phyloP scores from a whole-genome alignment of 495 filamentous ascomycete species.

The Penicillium herquei region DNA sequence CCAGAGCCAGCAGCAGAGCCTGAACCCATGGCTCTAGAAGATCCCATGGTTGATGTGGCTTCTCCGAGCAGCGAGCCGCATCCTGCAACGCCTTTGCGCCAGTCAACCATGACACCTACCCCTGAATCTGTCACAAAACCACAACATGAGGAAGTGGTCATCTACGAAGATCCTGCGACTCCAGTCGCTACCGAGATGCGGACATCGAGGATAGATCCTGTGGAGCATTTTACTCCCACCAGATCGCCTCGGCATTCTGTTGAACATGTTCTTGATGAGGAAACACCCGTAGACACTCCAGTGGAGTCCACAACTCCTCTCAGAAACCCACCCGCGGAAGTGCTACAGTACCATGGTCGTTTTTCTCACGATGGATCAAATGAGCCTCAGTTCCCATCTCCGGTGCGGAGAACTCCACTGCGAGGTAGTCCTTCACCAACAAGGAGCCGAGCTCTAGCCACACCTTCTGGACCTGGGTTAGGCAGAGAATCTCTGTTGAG shows the following conservation, averaged over 20 bases:
- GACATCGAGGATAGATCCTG: constrained; percentile 5
- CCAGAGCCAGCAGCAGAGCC: constrained; percentile 16
- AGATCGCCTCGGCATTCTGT: constrained; percentile 10
- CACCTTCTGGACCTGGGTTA: constrained; percentile 5
- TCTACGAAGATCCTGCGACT: constrained; percentile 45
- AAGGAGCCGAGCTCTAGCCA: constrained; percentile 13
- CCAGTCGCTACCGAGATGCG: constrained; percentile 15
- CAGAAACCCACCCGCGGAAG: constrained; percentile 11
- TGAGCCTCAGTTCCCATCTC: constrained; percentile 17
- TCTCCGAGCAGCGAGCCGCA: constrained; percentile 7
- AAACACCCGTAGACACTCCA: not conserved
- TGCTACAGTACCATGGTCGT: constrained; percentile 12
- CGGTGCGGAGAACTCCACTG: constrained; percentile 20
- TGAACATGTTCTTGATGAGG: constrained; percentile 2
- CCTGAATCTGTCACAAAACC: constrained; percentile 12
- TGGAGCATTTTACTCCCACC: constrained; percentile 10
- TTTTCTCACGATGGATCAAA: constrained; percentile 2
- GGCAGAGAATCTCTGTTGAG: constrained; percentile 3
- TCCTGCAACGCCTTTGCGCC: constrained; percentile 3
- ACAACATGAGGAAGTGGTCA: constrained; percentile 30
- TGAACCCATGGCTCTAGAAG: constrained; percentile 14
- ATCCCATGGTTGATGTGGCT: constrained; percentile 1
- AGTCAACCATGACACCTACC: constrained; percentile 1
- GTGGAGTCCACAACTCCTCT: constrained; percentile 7
- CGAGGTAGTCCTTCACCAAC: constrained; percentile 24